Evolutionary conservation across 768 basidiomycete species (phyloP).

Genomic region (Gelatoporia subvermispora): DNA sequence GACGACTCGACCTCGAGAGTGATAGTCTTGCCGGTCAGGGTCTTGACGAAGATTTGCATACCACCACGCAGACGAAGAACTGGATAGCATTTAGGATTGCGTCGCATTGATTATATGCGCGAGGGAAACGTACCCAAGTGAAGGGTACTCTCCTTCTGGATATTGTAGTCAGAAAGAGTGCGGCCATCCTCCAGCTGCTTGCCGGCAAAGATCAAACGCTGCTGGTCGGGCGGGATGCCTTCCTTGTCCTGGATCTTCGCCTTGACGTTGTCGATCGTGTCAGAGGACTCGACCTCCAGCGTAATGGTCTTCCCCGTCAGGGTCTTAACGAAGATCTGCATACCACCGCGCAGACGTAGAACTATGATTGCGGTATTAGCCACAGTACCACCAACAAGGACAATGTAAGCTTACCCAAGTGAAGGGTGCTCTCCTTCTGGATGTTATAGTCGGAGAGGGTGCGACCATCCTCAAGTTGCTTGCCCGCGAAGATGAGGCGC

Average conservation of each 20-base stretch:
- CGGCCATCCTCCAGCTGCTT: slow-evolving; percentile 59
- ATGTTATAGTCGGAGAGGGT: slow-evolving; percentile 89
- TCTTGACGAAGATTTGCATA: slow-evolving; percentile 89
- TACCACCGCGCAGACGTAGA: slow-evolving; percentile 27
- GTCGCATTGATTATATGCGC: background rate
- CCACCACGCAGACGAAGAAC: slow-evolving; percentile 85
- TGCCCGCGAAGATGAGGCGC: slow-evolving; percentile 93
- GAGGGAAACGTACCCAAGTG: slow-evolving; percentile 43
- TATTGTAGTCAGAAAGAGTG: slow-evolving; percentile 59
- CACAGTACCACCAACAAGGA: slow-evolving; percentile 20
- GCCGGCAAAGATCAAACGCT: slow-evolving; percentile 30
- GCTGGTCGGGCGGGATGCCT: slow-evolving; percentile 31
- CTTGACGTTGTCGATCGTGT: slow-evolving; percentile 32
- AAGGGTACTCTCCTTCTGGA: slow-evolving; percentile 84
- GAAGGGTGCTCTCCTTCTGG: slow-evolving; percentile 93
- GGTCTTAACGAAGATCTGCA: slow-evolving; percentile 34
- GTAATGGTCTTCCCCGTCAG: slow-evolving; percentile 32
- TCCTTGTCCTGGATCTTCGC: slow-evolving; percentile 34
- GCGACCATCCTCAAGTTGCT: slow-evolving; percentile 92
- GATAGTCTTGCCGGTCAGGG: slow-evolving; percentile 85
- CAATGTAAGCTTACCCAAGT: slow-evolving; percentile 37
- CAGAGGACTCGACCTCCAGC: slow-evolving; percentile 31
- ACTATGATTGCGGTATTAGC: slow-evolving; percentile 35
- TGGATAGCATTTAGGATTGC: slow-evolving; percentile 15
- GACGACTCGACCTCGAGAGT: slow-evolving; percentile 90